These are phyloP conservation scores for Suillus tomentosus DNA, from an alignment of 768 basidiomycete genomes.

Conservation along the genomic window DNA sequence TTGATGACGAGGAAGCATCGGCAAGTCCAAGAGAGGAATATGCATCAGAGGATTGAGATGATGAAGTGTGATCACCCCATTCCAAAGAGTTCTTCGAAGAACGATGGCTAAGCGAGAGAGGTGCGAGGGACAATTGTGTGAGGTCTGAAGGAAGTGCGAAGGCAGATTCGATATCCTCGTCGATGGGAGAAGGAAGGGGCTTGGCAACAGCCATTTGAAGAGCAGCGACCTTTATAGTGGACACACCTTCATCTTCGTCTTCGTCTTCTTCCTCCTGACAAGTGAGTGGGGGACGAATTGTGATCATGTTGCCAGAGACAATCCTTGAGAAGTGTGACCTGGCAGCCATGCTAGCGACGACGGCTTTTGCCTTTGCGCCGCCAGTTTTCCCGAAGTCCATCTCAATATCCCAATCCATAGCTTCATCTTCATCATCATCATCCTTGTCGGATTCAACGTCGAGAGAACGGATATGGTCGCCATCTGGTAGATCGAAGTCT, in stretches of 20 bases:
- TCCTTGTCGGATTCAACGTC: slow-evolving; percentile 64
- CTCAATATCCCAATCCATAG: slow-evolving; percentile 82
- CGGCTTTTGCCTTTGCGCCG: slow-evolving; percentile 46
- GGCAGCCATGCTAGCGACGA: slow-evolving; percentile 40
- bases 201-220: slow-evolving; percentile 43
- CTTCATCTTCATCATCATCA: slow-evolving; percentile 55
- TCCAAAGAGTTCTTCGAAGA: slow-evolving; percentile 83
- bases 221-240: slow-evolving; percentile 76
- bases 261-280: slow-evolving; percentile 53
- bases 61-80: slow-evolving; percentile 80
- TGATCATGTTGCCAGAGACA: slow-evolving; percentile 35
- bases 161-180: slow-evolving; percentile 82
- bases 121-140: slow-evolving; percentile 79
- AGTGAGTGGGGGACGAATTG: slow-evolving; percentile 66
- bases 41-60: slow-evolving; percentile 86
- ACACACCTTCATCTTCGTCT: slow-evolving; percentile 80
- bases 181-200: slow-evolving; percentile 42
- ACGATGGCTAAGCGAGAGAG: slow-evolving; percentile 72
- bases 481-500: slow-evolving; percentile 85
- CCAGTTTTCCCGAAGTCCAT: slow-evolving; percentile 66
- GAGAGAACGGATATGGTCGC: slow-evolving; percentile 61
- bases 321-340: slow-evolving; percentile 42
- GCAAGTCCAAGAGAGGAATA: slow-evolving; percentile 80
- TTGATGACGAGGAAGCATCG: slow-evolving; percentile 70
- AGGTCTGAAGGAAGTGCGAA: slow-evolving; percentile 81